phyloP scores from a whole-genome alignment of 108 stramenopile genomes.

The Conticribra guillardii region DNA sequence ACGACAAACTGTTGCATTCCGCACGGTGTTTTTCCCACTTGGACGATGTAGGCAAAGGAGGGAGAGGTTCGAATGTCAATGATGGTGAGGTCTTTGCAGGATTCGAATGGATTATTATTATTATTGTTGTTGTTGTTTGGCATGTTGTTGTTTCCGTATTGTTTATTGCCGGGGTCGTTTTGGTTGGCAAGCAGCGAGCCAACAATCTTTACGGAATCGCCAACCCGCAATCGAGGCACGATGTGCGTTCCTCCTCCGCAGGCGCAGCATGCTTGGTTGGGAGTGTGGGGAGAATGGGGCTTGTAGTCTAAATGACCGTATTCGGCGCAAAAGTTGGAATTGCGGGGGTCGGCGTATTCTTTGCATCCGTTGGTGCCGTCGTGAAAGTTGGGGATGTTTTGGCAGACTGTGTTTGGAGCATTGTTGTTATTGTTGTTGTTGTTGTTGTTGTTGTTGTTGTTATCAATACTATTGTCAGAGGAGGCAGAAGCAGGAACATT shows the following conservation, averaged over 20 bases:
- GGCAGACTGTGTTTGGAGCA: conserved; percentile 14
- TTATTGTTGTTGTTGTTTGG: background rate
- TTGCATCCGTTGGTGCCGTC: conserved; percentile 49
- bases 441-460: background rate
- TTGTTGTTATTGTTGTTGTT: conserved; percentile 1
- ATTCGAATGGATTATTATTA: background rate
- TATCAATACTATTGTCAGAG: too few relatives aligned
- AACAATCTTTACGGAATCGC: conserved; percentile 35
- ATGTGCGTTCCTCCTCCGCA: conserved; percentile 34
- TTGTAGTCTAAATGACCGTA: conserved; percentile 17
- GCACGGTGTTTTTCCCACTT: conserved; percentile 19
- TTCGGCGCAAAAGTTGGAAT: conserved; percentile 13
- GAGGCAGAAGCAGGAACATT: too few relatives aligned
- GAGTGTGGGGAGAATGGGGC: conserved; percentile 1
- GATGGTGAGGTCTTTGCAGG: conserved; percentile 23
- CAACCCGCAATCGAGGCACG: conserved; percentile 29
- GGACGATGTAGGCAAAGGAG: conserved; percentile 23
- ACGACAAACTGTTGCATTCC: too few relatives aligned
- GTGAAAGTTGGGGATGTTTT: conserved; percentile 26
- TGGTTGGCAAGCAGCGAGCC: too few relatives aligned
- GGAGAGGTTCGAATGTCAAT: conserved; percentile 5
- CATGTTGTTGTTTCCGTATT: background rate
- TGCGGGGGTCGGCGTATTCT: conserved; percentile 6
- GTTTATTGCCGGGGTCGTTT: background rate
- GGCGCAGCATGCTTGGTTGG: conserved; percentile 46